Conservation (phyloP, 2,329 filamentous ascomycete species). For the Arachnomyces sp. region DNA sequence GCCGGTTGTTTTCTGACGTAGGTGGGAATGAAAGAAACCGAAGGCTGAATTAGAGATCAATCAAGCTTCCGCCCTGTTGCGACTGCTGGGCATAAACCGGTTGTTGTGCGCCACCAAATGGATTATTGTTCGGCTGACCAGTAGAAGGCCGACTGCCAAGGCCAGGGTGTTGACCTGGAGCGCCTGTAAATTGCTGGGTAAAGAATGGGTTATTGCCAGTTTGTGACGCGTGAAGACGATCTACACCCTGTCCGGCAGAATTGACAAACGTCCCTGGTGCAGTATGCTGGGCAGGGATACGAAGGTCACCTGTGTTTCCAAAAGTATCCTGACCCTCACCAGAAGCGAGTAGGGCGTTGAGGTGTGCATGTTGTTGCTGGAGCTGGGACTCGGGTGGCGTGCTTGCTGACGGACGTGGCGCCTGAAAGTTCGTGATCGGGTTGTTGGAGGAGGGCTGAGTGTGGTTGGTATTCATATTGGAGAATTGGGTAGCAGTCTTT, state of each 20-base stretch:
- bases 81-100: conserved; percentile 37
- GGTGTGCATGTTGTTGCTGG: conserved; percentile 55
- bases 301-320: conserved; percentile 90
- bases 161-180: conserved; percentile 30
- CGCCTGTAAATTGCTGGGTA: conserved; percentile 69
- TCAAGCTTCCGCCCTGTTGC: conserved; percentile 49
- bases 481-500: conserved; percentile 59
- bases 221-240: conserved; percentile 56
- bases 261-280: conserved; percentile 95
- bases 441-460: conserved; percentile 43
- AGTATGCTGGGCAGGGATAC: conserved; percentile 93
- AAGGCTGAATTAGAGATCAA: conserved; percentile 45
- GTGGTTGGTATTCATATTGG: conserved; percentile 14
- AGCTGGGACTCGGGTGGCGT: conserved; percentile 31
- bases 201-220: conserved; percentile 89
- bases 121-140: conserved; percentile 42
- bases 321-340: conserved; percentile 96
- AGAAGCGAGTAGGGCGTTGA: conserved; percentile 76
- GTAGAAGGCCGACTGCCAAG: conserved; percentile 31
- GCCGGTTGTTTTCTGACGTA: too few relatives aligned
- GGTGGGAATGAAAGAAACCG: not conserved
- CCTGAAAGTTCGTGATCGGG: conserved; percentile 43
- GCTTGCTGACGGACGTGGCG: conserved; percentile 28
- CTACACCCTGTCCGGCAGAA: conserved; percentile 74
- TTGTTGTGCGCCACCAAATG: conserved; percentile 42